phyloP scores from a whole-genome alignment of 345 rosid genomes.

The Brassica juncea region DNA sequence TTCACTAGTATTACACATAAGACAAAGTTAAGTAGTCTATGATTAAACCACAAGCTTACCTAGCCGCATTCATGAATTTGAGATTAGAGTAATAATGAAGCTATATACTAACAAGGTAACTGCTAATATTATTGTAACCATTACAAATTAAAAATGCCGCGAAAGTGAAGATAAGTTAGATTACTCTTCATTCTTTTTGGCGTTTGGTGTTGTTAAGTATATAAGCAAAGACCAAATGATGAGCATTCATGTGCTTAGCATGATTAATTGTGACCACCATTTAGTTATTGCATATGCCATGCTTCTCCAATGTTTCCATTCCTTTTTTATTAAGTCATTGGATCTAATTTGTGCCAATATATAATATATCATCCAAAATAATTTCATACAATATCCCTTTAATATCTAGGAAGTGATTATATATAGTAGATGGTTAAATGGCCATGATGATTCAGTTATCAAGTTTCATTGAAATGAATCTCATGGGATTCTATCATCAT shows the following conservation, averaged over 20 bases:
- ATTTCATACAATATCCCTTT: not conserved
- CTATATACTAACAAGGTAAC: slow-evolving; percentile 2
- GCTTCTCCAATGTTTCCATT: slow-evolving; percentile 27
- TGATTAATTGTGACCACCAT: slow-evolving; percentile 36
- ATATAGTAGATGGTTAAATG: not conserved
- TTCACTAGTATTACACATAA: not conserved
- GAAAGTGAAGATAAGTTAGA: slow-evolving; percentile 33
- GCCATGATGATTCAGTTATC: not conserved
- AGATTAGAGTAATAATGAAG: slow-evolving; percentile 12
- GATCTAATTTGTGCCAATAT: not conserved
- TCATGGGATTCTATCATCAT: not conserved
- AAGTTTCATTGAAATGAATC: not conserved
- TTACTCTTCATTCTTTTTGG: slow-evolving; percentile 8
- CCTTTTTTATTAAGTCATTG: slow-evolving; percentile 7
- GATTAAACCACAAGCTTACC: not conserved
- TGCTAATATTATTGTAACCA: slow-evolving; percentile 6
- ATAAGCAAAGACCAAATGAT: slow-evolving; percentile 42
- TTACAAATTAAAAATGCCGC: slow-evolving; percentile 12
- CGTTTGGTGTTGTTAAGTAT: slow-evolving; percentile 34
- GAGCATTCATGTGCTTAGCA: slow-evolving; percentile 42
- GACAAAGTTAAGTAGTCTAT: not conserved
- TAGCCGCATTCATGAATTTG: slow-evolving; percentile 6
- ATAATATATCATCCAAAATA: not conserved
- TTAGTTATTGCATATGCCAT: slow-evolving; percentile 28
- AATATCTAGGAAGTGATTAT: not conserved